phyloP scores from a whole-genome alignment of 331 rosid species.

The Malus hybrid region DNA sequence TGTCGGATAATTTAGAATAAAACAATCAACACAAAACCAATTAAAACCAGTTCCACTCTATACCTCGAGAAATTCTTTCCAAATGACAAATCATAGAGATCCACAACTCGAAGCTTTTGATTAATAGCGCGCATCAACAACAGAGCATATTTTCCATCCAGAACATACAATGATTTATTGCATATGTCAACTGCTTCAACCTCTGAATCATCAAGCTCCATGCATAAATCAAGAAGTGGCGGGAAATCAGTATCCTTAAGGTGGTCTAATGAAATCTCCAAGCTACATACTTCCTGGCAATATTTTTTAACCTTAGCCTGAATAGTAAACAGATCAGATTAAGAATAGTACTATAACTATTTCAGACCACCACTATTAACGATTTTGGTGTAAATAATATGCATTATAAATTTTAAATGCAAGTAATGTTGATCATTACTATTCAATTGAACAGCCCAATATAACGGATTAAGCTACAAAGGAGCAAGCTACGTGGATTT shows the following conservation, averaged over 20 bases:
- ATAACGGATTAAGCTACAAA: neutral
- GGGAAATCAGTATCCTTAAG: constrained; percentile 10
- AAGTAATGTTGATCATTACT: neutral
- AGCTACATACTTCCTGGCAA: constrained; percentile 22
- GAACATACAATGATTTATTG: constrained; percentile 44
- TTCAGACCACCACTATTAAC: neutral
- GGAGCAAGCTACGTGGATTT: neutral
- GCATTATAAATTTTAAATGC: neutral
- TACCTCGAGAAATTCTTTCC: constrained; percentile 5
- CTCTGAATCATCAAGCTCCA: constrained; percentile 34
- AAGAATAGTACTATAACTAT: neutral
- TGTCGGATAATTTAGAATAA: neutral
- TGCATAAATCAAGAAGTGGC: constrained; percentile 41
- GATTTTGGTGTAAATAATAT: neutral
- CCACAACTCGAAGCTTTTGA: constrained; percentile 15
- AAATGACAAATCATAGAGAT: constrained; percentile 10
- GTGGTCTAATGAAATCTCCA: constrained; percentile 5
- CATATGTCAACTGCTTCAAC: constrained; percentile 15
- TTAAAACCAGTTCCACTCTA: neutral
- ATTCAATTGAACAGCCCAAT: neutral
- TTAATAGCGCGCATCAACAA: constrained; percentile 45
- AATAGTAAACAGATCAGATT: constrained; percentile 6
- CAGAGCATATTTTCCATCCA: constrained; percentile 32
- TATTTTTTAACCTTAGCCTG: constrained; percentile 62
- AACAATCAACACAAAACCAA: neutral